Percentiles rank a stretch among this genome's conserved stretches.
Conservation (phyloP, 768 basidiomycete species). For the Russula earlei region DNA sequence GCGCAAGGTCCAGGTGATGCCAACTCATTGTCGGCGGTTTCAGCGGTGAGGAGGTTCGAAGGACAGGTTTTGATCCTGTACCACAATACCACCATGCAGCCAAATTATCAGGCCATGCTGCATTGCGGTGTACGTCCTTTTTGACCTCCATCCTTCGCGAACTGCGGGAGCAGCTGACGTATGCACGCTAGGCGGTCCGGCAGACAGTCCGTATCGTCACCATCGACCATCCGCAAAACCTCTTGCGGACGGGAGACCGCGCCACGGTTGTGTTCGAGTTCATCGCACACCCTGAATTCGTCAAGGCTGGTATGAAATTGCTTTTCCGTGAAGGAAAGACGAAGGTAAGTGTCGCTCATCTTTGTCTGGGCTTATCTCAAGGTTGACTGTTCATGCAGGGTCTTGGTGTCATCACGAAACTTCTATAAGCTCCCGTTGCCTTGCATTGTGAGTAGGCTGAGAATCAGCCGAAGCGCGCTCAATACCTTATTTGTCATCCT, state of each 20-base stretch:
- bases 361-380: neutral
- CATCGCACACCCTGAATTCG: slow-evolving; percentile 82
- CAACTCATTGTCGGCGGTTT: neutral
- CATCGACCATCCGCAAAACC: slow-evolving; percentile 83
- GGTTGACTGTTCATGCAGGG: slow-evolving; percentile 36
- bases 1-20: neutral
- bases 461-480: slow-evolving; percentile 51
- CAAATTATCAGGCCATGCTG: slow-evolving; percentile 92
- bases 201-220: slow-evolving; percentile 88
- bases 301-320: slow-evolving; percentile 90
- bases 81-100: slow-evolving; percentile 89
- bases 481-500: slow-evolving; percentile 14
- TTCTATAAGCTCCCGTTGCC: slow-evolving; percentile 34
- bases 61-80: slow-evolving; percentile 91
- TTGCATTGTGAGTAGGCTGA: neutral
- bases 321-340: slow-evolving; percentile 94
- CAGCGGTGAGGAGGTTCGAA: slow-evolving; percentile 82
- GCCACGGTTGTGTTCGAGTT: slow-evolving; percentile 94
- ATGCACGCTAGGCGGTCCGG: slow-evolving; percentile 71
- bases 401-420: slow-evolving; percentile 63
- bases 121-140: slow-evolving; percentile 72
- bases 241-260: slow-evolving; percentile 90
- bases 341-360: slow-evolving; percentile 46
- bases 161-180: slow-evolving; percentile 7
- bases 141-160: neutral